Percentiles rank a stretch among this genome's conserved stretches.
These are phyloP conservation scores for Ceriops zippeliana DNA, from an alignment of 345 rosid genomes.

Conservation along the genomic window DNA sequence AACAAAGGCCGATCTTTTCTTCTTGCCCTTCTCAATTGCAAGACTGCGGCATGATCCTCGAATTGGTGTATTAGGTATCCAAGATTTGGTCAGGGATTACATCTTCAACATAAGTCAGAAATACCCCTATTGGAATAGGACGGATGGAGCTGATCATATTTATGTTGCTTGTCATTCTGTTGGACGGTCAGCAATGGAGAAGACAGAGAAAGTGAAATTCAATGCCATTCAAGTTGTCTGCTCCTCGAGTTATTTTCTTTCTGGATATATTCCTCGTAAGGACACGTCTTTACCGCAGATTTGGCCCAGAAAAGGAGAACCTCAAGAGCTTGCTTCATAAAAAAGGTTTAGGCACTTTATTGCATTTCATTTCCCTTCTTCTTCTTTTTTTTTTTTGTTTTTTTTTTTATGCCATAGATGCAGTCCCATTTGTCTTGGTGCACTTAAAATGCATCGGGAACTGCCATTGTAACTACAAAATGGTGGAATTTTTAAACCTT, in stretches of 20 bases:
- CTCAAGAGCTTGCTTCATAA: conserved; percentile 35
- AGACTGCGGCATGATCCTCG: conserved; percentile 52
- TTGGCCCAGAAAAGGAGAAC: conserved; percentile 59
- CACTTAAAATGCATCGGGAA: not conserved
- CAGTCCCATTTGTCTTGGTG: not conserved
- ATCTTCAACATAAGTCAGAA: conserved; percentile 37
- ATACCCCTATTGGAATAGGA: conserved; percentile 62
- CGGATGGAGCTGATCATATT: conserved; percentile 61
- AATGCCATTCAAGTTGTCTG: conserved; percentile 62
- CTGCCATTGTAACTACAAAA: not conserved
- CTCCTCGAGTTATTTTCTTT: conserved; percentile 53
- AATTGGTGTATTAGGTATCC: conserved; percentile 34
- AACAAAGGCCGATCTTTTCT: conserved; percentile 45
- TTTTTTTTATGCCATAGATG: too few relatives aligned
- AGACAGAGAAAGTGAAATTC: conserved; percentile 34
- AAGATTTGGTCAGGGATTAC: conserved; percentile 41
- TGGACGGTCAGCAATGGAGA: conserved; percentile 49
- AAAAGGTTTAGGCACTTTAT: conserved; percentile 36
- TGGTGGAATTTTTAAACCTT: not conserved
- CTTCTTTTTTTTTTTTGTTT: too few relatives aligned
- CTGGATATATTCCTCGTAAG: conserved; percentile 52
- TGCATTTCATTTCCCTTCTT: not conserved
- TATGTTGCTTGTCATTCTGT: conserved; percentile 61
- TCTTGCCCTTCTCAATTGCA: conserved; percentile 56
- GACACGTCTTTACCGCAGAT: conserved; percentile 58